Percentiles rank a stretch among this genome's conserved stretches.
Conservation (phyloP, 495 filamentous ascomycete genomes). For the Acidiella bohemica region DNA sequence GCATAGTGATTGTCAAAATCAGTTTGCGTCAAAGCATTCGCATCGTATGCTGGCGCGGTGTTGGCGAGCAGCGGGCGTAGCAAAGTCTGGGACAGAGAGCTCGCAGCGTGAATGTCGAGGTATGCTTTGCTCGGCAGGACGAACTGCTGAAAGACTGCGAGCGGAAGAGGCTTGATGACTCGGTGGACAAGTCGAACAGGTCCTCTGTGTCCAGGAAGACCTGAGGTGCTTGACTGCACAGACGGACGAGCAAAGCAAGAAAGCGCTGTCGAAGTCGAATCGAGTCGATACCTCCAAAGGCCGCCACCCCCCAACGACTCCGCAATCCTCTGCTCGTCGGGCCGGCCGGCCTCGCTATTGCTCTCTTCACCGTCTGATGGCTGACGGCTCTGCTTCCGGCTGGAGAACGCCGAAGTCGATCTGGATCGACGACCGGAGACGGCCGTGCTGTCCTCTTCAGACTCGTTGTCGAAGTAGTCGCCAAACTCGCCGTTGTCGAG, state of each 20-base stretch:
- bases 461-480: slow-evolving; percentile 44
- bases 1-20: slow-evolving; percentile 53
- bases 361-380: slow-evolving; percentile 5
- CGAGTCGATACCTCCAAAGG: slow-evolving; percentile 42
- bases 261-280: slow-evolving; percentile 51
- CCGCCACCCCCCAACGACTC: slow-evolving; percentile 23
- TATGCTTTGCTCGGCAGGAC: slow-evolving; percentile 33
- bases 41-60: slow-evolving; percentile 35
- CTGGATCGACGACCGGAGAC: slow-evolving; percentile 1
- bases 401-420: slow-evolving; percentile 1
- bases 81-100: slow-evolving; percentile 52
- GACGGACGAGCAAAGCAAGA: slow-evolving; percentile 32
- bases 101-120: slow-evolving; percentile 19
- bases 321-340: slow-evolving; percentile 2
- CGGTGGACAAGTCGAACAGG: slow-evolving; percentile 55
- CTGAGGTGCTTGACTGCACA: slow-evolving; percentile 6
- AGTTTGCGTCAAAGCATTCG: slow-evolving; percentile 32
- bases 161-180: slow-evolving; percentile 50
- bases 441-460: slow-evolving; percentile 20
- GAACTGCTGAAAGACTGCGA: slow-evolving; percentile 60
- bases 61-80: slow-evolving; percentile 48
- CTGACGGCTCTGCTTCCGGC: background rate
- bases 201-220: slow-evolving; percentile 39
- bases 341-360: slow-evolving; percentile 19
- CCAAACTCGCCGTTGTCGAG: slow-evolving; percentile 45